Conservation (phyloP, 2,329 filamentous ascomycete genomes). For the Dothiorella sarmentorum region DNA sequence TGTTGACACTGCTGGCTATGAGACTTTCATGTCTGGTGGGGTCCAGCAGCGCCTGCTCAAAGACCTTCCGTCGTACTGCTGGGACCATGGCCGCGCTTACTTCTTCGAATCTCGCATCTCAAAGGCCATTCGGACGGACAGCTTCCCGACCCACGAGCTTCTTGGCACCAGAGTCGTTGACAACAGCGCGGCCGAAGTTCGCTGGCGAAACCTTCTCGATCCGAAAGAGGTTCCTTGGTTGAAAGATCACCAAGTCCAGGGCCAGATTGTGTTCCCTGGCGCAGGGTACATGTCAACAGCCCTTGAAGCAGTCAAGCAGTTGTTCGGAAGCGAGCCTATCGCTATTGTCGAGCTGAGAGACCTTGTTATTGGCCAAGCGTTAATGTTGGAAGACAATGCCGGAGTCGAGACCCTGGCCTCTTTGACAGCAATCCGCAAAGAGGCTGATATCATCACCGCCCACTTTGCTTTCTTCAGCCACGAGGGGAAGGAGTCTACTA, state of each 20-base stretch:
- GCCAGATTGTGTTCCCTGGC: conserved; percentile 32
- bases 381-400: conserved; percentile 18
- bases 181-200: conserved; percentile 26
- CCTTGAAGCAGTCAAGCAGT: conserved; percentile 26
- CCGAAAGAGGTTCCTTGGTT: conserved; percentile 36
- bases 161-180: conserved; percentile 24
- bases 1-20: background rate
- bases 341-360: background rate
- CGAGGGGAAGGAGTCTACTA: too few relatives aligned
- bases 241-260: conserved; percentile 31
- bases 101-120: conserved; percentile 19
- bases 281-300: conserved; percentile 36
- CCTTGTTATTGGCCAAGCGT: conserved; percentile 10
- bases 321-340: background rate
- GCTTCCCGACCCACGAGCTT: conserved; percentile 19
- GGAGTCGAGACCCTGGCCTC: too few relatives aligned
- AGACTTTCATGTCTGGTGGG: background rate
- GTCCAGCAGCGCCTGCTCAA: background rate
- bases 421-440: too few relatives aligned
- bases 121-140: conserved; percentile 10
- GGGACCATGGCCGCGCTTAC: conserved; percentile 11
- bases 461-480: too few relatives aligned
- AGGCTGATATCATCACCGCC: too few relatives aligned
- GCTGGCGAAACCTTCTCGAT: conserved; percentile 34
- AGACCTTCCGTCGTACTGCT: conserved; percentile 11